Evolutionary conservation across 2,329 filamentous ascomycete species (phyloP).

Genomic region (Lasiodiplodia hormozganensis): DNA sequence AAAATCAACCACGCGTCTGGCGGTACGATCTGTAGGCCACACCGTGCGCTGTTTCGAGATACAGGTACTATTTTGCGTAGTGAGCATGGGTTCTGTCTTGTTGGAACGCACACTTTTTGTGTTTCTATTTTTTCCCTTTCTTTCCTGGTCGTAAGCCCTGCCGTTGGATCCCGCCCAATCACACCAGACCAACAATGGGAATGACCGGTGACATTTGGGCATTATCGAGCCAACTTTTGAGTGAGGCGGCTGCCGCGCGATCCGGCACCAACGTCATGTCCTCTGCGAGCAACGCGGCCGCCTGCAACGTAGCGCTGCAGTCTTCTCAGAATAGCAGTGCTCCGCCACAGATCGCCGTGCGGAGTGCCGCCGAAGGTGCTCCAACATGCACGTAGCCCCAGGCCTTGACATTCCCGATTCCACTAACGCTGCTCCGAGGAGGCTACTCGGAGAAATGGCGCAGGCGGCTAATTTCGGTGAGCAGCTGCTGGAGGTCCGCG

Average conservation of each 20-base stretch:
- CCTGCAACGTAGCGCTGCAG: slow-evolving; percentile 17
- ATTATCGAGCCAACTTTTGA: slow-evolving; percentile 1
- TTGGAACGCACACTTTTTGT: slow-evolving; percentile 2
- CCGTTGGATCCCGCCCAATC: slow-evolving; percentile 13
- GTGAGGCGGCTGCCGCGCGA: slow-evolving; percentile 16
- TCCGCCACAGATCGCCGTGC: slow-evolving; percentile 5
- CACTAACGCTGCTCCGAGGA: not conserved
- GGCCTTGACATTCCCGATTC: not conserved
- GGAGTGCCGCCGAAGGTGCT: not conserved
- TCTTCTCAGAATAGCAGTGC: slow-evolving; percentile 15
- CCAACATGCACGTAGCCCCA: not conserved
- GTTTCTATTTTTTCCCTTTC: slow-evolving; percentile 14
- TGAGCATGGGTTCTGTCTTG: slow-evolving; percentile 1
- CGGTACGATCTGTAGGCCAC: not conserved
- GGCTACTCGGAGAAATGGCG: slow-evolving; percentile 48
- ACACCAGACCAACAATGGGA: slow-evolving; percentile 16
- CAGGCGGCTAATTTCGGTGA: slow-evolving; percentile 90
- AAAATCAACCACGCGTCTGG: slow-evolving; percentile 15
- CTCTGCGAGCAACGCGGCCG: not conserved
- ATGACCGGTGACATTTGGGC: not conserved
- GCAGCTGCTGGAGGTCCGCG: slow-evolving; percentile 82
- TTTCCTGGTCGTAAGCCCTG: not conserved
- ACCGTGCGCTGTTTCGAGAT: not conserved
- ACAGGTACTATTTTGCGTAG: not conserved
- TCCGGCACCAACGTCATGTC: slow-evolving; percentile 16